Base-by-base conservation (phyloP, 192 early-diverging fungal species). In the Backusella psychrophila region DNA sequence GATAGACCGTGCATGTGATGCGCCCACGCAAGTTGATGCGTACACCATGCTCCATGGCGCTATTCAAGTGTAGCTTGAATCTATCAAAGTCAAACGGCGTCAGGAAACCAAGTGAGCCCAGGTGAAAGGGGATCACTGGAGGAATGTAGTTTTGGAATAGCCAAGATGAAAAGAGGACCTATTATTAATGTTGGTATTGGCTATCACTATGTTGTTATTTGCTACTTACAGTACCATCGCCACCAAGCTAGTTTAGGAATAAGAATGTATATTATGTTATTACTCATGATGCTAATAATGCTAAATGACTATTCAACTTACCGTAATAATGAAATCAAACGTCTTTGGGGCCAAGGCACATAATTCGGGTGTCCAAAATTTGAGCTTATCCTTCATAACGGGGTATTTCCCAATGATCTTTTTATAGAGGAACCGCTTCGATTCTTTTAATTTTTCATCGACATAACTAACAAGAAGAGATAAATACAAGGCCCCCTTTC, bases 91-190 rank as follows among this genome's bases (percentile, higher is more conserved):
- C 88, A 79, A 98, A 98, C 2, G 95, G 93, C 0, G 97, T 98
- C 53, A 99, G 78, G 67, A 99, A 99, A 17, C 97, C 97, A 39
- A 99, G 82, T 39, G 96, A 97, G 4, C 97, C 97, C 33, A 97
- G 81, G 76, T 96, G 93, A 85, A 99, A 97, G 1, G 97, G 91
- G 31, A 99, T 88, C n/a, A 98, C 92, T 0, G 97, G 96, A 38
- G 97, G 97, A 38, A 98, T 96, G 26, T 89, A 87, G 9, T 81
- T 83, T 84, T 98, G 96, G 78, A 94, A 93, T 33, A 99, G 85
- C 95, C 96, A 98, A 34, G 94, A 93, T 41, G 96, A 93, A 81
- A 92, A 99, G 21, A 98, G 87, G 9, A 98, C 67, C 67, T 69
- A 38, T 21, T 33, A 14, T 12, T 63, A 7, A 63, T 14, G 0